A percentile compares a stretch with the other conserved stretches of the same genome.
These are phyloP conservation scores for Penicillium psychrofluorescens DNA, from an alignment of 495 filamentous ascomycete genomes.

Conservation along the genomic window DNA sequence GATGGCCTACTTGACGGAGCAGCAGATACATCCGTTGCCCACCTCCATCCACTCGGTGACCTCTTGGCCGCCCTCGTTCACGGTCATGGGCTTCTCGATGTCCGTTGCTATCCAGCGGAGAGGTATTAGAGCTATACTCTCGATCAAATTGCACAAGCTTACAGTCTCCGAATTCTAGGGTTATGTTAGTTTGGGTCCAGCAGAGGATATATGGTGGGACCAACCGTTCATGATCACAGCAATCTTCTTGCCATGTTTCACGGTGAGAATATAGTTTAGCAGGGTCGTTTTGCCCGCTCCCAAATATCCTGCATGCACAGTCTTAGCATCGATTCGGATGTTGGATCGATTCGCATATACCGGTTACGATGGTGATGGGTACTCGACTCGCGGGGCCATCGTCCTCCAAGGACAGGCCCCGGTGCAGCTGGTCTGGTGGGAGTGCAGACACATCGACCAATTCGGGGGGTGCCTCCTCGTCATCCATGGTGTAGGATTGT, in stretches of 20 bases:
- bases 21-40: slow-evolving; percentile 96
- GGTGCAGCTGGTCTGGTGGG: slow-evolving; percentile 13
- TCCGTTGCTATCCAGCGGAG: slow-evolving; percentile 58
- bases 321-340: neutral
- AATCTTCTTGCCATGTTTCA: slow-evolving; percentile 92
- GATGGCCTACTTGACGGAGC: slow-evolving; percentile 78
- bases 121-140: neutral
- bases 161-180: slow-evolving; percentile 92
- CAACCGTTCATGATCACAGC: slow-evolving; percentile 93
- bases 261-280: slow-evolving; percentile 89
- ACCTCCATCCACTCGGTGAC: slow-evolving; percentile 94
- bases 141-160: slow-evolving; percentile 18
- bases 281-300: slow-evolving; percentile 94
- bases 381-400: slow-evolving; percentile 47
- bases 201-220: slow-evolving; percentile 9
- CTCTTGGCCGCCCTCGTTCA: slow-evolving; percentile 76
- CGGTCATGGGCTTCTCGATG: slow-evolving; percentile 87
- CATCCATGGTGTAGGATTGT: slow-evolving; percentile 44
- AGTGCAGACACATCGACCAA: slow-evolving; percentile 51
- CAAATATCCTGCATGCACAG: slow-evolving; percentile 57
- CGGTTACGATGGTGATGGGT: slow-evolving; percentile 92
- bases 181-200: slow-evolving; percentile 8
- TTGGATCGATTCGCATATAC: slow-evolving; percentile 26
- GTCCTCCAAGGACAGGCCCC: slow-evolving; percentile 3
- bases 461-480: slow-evolving; percentile 67